Base-by-base conservation (phyloP, 2,329 filamentous ascomycete species). In the Aspergillus sp. region DNA sequence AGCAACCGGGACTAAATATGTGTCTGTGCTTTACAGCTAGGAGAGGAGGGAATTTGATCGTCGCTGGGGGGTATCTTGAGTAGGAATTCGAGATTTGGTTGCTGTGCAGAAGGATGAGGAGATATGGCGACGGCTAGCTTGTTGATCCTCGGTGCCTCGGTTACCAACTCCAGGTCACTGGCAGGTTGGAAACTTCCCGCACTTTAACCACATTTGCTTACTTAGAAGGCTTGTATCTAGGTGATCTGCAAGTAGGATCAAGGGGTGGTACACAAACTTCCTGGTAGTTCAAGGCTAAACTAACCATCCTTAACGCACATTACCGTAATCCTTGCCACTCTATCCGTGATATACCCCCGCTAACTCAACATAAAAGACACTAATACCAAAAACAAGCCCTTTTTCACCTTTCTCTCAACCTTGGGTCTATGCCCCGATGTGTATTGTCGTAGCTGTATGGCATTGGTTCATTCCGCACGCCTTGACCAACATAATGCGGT, bases 271-370 rank as follows among this genome's bases (percentile, higher is more conserved):
- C 5, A 36, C 32, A 36, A 36, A 41, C 15, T 49, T 50, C 25
- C n/a, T 32, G 47, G 47, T 19, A 43, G 32, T 21, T 32, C 25
- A 17, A 32, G 56, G 17, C 28, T 52, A 25, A 52, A 60, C 57
- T 60, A 57, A 60, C 21, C 49, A 53, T 41, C 41, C 38, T 60
- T 48, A 60, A 60, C 36, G 38, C 58, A 48, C 53, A 57, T 60
- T 60, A 60, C 58, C 30, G 19, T 19, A 10, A 19, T 39, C 41
- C 55, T 38, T 17, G n/a, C 30, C 57, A 30, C 52, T 59, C 47
- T 43, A 59, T 55, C 57, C 45, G 15, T 17, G 41, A 21, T 45
- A 50, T 10, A 3, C 25, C 25, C 21, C 47, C 47, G 47, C 47
- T 50, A 50, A 45, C 25, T 50, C 25, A 50, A 50, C 15, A n/a